Evolutionary conservation across 108 stramenopile genomes (phyloP), one percentile per base, ranked within the genome.

Genomic region (Fistulifera solaris): DNA sequence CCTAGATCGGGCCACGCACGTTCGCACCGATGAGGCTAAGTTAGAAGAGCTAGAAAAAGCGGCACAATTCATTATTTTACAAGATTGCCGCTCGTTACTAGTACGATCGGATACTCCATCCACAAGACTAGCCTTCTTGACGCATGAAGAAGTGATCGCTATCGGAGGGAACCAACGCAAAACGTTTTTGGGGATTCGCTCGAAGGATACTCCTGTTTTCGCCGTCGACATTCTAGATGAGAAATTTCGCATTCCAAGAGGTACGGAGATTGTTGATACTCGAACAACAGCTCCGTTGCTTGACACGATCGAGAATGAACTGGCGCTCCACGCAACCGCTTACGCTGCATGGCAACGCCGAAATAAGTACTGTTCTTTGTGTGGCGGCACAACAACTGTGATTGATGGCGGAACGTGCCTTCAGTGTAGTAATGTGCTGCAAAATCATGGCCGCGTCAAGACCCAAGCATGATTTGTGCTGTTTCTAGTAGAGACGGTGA

Each of bases 291-390:
- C 78, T 14, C 87, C 83, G 2, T 52, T 85, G 48, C 48, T 89
- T 5, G 50, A 55, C 15, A 41, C 63, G n/a, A 40, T 63, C 7
- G 68, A 89, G 23, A 80, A 85, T 54, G 80, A 85, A 57, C 26
- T 91, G 44, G 89, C 77, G n/a, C 56, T 91, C 38, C 64, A 75
- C 63, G 81, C 85, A 26, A 82, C 81, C 4, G 89, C 89, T 0
- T 56, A 80, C 16, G 51, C 75, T 5, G 44, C 81, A 15, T 91
- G 89, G 89, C 71, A 74, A 53, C 40, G 72, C 0, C 49, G 52
- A 13, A 63, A 65, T 56, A 46, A 54, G 14, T 78, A 63, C 58
- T 91, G 89, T 60, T 41, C 67, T 15, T 38, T 40, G 10, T 87
- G 89, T 63, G 89, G 89, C 10, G 38, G 55, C 15, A 27, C 80